Evolutionary conservation across 2,329 filamentous ascomycete genomes (phyloP).

Genomic region (Aspergillus fumigatiaffinis): DNA sequence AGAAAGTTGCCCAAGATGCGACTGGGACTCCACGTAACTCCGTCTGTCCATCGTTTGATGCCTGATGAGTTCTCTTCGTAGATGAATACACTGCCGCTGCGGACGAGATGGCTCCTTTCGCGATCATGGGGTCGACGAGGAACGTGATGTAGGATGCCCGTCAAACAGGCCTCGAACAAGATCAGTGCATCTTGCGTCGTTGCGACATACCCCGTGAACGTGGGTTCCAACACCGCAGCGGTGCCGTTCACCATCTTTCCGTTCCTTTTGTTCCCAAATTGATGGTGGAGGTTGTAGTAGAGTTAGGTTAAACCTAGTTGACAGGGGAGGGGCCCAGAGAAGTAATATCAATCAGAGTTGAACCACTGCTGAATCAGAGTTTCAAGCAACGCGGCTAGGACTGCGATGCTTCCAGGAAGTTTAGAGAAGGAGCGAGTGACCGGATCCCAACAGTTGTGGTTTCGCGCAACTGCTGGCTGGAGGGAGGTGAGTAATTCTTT

Average conservation of each 20-base stretch:
- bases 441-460: background rate
- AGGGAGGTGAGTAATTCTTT: background rate
- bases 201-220: slow-evolving; percentile 64
- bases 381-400: slow-evolving; percentile 7
- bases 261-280: background rate
- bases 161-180: slow-evolving; percentile 74
- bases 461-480: background rate
- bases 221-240: slow-evolving; percentile 55
- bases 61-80: slow-evolving; percentile 88
- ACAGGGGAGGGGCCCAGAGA: slow-evolving; percentile 11
- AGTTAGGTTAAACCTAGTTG: slow-evolving; percentile 17
- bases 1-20: slow-evolving; percentile 81
- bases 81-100: slow-evolving; percentile 82
- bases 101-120: slow-evolving; percentile 71
- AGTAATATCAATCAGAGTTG: slow-evolving; percentile 20
- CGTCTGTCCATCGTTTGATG: slow-evolving; percentile 93
- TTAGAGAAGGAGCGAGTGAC: slow-evolving; percentile 2
- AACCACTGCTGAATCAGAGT: slow-evolving; percentile 19
- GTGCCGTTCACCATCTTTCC: slow-evolving; percentile 40
- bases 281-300: background rate
- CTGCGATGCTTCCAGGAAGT: slow-evolving; percentile 4
- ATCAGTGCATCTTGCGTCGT: slow-evolving; percentile 72
- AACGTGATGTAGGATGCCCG: slow-evolving; percentile 68
- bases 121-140: slow-evolving; percentile 81
- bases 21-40: slow-evolving; percentile 85